Evolutionary conservation across 2,329 filamentous ascomycete genomes (phyloP).

Genomic region (Furcasterigmium furcatum): DNA sequence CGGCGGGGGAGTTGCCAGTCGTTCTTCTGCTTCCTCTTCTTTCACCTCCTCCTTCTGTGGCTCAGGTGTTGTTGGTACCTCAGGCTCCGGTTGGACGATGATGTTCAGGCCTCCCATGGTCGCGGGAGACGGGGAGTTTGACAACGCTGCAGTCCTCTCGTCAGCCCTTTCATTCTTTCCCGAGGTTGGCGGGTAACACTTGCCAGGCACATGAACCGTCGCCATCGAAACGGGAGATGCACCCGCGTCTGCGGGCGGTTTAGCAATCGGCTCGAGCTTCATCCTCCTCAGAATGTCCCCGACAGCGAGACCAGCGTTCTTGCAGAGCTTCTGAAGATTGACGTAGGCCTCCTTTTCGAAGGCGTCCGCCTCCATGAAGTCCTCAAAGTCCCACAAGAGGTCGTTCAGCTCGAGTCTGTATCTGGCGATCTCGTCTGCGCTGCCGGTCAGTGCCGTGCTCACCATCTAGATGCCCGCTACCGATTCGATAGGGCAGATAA

Average conservation of each 20-base stretch:
- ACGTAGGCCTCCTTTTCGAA: slow-evolving; percentile 49
- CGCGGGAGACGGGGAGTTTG: too few species aligned
- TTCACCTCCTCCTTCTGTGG: slow-evolving; percentile 2
- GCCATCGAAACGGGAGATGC: too few species aligned
- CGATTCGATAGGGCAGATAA: background rate
- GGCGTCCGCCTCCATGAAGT: slow-evolving; percentile 44
- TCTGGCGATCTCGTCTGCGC: slow-evolving; percentile 45
- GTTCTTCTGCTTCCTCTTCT: too few species aligned
- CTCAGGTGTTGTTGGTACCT: slow-evolving; percentile 1
- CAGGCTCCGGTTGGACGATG: background rate
- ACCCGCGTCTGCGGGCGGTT: background rate
- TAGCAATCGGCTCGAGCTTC: slow-evolving; percentile 37
- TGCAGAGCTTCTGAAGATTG: slow-evolving; percentile 43
- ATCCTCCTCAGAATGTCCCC: slow-evolving; percentile 50
- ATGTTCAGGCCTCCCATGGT: too few species aligned
- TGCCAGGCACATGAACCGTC: too few species aligned
- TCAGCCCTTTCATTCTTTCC: too few species aligned
- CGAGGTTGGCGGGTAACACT: too few species aligned
- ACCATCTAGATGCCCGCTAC: background rate
- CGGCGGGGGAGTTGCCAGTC: slow-evolving; percentile 12
- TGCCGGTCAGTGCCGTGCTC: background rate
- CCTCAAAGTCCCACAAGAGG: slow-evolving; percentile 55
- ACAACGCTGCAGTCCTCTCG: too few species aligned
- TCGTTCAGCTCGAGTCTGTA: slow-evolving; percentile 45
- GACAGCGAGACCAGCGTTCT: slow-evolving; percentile 45